A percentile compares a stretch with the other conserved stretches of the same genome.
These are phyloP conservation scores for Toxoplasma gondii DNA, from an alignment of 169 alveolate species.

Conservation along the genomic window DNA sequence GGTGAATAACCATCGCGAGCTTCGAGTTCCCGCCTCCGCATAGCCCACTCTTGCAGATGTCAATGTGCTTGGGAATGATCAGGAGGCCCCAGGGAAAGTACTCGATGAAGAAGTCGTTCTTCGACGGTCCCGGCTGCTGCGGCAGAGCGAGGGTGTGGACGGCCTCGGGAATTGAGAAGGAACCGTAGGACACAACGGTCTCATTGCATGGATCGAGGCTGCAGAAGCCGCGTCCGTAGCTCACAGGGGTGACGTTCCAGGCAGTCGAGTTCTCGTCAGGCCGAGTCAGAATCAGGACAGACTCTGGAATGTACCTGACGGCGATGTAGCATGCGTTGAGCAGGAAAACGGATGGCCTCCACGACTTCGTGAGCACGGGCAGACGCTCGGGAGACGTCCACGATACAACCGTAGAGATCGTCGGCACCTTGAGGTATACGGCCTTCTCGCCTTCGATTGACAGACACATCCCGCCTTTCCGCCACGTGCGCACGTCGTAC, in stretches of 20 bases:
- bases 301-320: conserved; percentile 70
- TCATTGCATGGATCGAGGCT: conserved; percentile 74
- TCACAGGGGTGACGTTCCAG: conserved; percentile 73
- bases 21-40: conserved; percentile 69
- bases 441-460: conserved; percentile 78
- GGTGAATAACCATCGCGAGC: conserved; percentile 72
- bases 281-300: conserved; percentile 67
- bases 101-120: conserved; percentile 78
- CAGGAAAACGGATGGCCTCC: conserved; percentile 75
- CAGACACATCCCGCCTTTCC: conserved; percentile 46
- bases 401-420: conserved; percentile 67
- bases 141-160: conserved; percentile 49
- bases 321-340: conserved; percentile 64
- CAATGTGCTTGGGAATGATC: conserved; percentile 75
- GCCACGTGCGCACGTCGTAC: conserved; percentile 74
- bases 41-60: conserved; percentile 68
- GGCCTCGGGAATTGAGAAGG: conserved; percentile 65
- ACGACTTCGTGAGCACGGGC: conserved; percentile 76
- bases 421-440: conserved; percentile 75
- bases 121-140: conserved; percentile 67
- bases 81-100: conserved; percentile 78
- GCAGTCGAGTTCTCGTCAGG: conserved; percentile 67
- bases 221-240: conserved; percentile 75
- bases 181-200: conserved; percentile 76
- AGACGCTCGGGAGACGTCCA: conserved; percentile 75